Evolutionary conservation across 2,329 filamentous ascomycete genomes (phyloP).

Genomic region (Trichoderma simmonsii): DNA sequence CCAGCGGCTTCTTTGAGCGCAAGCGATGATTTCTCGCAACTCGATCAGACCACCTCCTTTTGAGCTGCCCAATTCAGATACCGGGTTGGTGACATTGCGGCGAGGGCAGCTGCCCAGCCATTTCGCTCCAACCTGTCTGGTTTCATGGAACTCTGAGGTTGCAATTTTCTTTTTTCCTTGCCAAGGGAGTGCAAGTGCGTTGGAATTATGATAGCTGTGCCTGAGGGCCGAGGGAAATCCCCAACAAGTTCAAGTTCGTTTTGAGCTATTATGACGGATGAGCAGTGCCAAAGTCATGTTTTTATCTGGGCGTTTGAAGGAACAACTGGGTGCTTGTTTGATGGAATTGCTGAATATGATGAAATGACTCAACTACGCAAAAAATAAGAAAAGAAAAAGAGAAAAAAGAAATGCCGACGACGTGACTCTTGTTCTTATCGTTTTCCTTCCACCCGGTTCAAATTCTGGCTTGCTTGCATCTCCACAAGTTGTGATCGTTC

Average conservation of each 20-base stretch:
- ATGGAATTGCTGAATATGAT: constrained; percentile 17
- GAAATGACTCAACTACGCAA: constrained; percentile 11
- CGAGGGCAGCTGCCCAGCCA: neutral
- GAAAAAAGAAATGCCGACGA: neutral
- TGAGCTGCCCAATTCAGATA: neutral
- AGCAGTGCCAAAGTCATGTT: constrained; percentile 6
- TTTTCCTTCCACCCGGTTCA: constrained; percentile 1
- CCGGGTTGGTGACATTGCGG: neutral
- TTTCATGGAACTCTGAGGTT: neutral
- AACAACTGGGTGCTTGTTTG: constrained; percentile 1
- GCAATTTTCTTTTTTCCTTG: neutral
- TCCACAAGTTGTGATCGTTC: constrained; percentile 13
- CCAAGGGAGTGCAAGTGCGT: neutral
- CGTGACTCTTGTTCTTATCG: neutral
- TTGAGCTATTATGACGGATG: constrained; percentile 10
- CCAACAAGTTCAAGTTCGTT: neutral
- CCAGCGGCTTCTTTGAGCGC: constrained; percentile 87
- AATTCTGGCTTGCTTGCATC: constrained; percentile 6
- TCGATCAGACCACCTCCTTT: neutral
- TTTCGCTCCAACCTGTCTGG: neutral
- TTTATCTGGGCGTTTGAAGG: constrained; percentile 16
- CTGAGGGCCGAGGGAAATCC: neutral
- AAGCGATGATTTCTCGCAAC: constrained; percentile 57
- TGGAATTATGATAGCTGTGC: neutral
- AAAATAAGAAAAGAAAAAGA: neutral